Conservation (phyloP, 2,329 filamentous ascomycete genomes). For the Fusarium sp. region DNA sequence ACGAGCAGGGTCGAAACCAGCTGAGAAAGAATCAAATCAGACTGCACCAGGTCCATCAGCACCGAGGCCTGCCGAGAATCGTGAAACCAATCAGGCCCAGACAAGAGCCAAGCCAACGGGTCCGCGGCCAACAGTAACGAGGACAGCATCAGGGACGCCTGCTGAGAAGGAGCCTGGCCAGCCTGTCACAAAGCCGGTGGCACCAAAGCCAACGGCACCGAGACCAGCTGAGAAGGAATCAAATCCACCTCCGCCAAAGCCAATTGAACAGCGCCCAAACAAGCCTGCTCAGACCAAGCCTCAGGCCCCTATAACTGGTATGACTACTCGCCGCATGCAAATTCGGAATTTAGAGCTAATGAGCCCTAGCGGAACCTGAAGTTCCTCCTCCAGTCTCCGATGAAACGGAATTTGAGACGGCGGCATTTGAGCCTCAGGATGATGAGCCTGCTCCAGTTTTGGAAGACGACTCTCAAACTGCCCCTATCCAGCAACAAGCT, state of each 20-base stretch:
- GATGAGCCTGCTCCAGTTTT: not conserved
- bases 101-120: not conserved
- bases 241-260: not conserved
- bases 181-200: not conserved
- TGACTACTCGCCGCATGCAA: not conserved
- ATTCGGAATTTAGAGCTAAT: not conserved
- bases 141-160: not conserved
- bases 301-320: not conserved
- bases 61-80: not conserved
- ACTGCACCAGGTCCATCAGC: not conserved
- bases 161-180: not conserved
- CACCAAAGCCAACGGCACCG: not conserved
- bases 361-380: not conserved
- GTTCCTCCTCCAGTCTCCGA: not conserved
- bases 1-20: not conserved
- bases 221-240: not conserved
- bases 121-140: not conserved
- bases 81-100: not conserved
- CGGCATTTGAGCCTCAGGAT: not conserved
- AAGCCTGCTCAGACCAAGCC: not conserved
- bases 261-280: not conserved
- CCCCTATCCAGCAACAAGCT: not conserved
- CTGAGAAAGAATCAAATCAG: not conserved
- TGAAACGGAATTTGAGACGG: not conserved
- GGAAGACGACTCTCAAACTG: not conserved